phyloP scores from a whole-genome alignment of 352 stramenopile genomes.

The Pythium periplocum region DNA sequence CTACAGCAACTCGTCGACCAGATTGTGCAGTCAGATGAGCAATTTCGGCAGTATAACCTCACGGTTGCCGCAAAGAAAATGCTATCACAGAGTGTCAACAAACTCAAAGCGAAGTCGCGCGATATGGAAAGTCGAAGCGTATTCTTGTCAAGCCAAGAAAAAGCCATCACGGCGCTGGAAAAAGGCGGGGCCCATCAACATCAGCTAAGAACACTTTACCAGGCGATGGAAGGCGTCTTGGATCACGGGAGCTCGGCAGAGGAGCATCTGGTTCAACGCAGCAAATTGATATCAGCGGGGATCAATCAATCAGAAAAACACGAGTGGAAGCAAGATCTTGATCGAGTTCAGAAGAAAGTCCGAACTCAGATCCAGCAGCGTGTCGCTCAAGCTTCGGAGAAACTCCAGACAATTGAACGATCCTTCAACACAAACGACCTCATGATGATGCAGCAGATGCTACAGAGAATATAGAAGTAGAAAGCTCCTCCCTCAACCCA shows the following conservation, averaged over 20 bases:
- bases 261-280: too few species aligned
- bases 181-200: too few species aligned
- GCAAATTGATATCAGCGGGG: too few species aligned
- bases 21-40: slow-evolving; percentile 14
- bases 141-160: too few species aligned
- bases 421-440: slow-evolving; percentile 32
- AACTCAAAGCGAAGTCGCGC: too few species aligned
- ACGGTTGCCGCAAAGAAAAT: not conserved
- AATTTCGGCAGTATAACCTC: slow-evolving; percentile 13
- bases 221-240: too few species aligned
- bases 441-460: slow-evolving; percentile 29
- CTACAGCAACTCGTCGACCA: slow-evolving; percentile 12
- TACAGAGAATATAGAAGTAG: slow-evolving; percentile 12
- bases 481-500: not conserved
- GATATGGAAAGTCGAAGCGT: too few species aligned
- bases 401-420: slow-evolving; percentile 24
- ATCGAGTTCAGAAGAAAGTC: slow-evolving; percentile 18
- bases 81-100: too few species aligned
- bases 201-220: too few species aligned
- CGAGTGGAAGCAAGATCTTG: slow-evolving; percentile 12
- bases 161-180: too few species aligned
- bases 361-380: slow-evolving; percentile 7
- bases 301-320: not conserved
- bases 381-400: slow-evolving; percentile 14
- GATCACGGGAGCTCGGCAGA: too few species aligned